Evolutionary conservation across 495 filamentous ascomycete genomes (phyloP).

Genomic region (Zalerion maritima): DNA sequence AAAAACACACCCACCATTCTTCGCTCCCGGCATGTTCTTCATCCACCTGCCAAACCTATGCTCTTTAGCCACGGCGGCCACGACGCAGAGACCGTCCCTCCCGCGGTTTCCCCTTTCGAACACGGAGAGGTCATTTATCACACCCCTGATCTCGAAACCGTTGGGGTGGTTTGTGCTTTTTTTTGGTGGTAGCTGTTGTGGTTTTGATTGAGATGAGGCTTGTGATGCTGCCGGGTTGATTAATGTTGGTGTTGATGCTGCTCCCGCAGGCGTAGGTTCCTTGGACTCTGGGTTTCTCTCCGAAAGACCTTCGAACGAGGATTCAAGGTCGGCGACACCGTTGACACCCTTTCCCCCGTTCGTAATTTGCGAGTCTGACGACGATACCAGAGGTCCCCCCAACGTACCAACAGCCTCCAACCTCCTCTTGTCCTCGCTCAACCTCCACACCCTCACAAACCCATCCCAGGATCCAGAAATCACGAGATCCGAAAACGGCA

Average conservation of each 20-base stretch:
- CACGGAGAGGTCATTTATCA: slow-evolving; percentile 74
- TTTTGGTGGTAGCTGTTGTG: no score
- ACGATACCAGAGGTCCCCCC: no score
- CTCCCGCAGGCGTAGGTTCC: no score
- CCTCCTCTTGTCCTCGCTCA: slow-evolving; percentile 68
- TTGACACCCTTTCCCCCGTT: no score
- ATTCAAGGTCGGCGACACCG: no score
- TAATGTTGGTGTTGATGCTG: no score
- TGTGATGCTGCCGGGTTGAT: no score
- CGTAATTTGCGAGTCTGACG: no score
- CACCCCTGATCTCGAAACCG: slow-evolving; percentile 40
- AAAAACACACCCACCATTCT: slow-evolving; percentile 67
- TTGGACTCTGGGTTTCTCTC: no score
- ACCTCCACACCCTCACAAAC: slow-evolving; percentile 64
- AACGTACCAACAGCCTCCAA: slow-evolving; percentile 58
- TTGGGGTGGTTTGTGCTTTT: slow-evolving; percentile 3
- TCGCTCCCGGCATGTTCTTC: slow-evolving; percentile 41
- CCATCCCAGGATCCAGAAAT: slow-evolving; percentile 93
- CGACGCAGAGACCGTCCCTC: slow-evolving; percentile 62
- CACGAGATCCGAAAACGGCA: slow-evolving; percentile 79
- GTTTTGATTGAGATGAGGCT: no score
- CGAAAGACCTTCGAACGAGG: no score
- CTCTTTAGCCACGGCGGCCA: slow-evolving; percentile 75
- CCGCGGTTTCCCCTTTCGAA: slow-evolving; percentile 61
- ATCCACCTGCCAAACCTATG: slow-evolving; percentile 69